These are phyloP conservation scores for Termitomyces titanicus DNA, from an alignment of 768 basidiomycete genomes.

Conservation along the genomic window DNA sequence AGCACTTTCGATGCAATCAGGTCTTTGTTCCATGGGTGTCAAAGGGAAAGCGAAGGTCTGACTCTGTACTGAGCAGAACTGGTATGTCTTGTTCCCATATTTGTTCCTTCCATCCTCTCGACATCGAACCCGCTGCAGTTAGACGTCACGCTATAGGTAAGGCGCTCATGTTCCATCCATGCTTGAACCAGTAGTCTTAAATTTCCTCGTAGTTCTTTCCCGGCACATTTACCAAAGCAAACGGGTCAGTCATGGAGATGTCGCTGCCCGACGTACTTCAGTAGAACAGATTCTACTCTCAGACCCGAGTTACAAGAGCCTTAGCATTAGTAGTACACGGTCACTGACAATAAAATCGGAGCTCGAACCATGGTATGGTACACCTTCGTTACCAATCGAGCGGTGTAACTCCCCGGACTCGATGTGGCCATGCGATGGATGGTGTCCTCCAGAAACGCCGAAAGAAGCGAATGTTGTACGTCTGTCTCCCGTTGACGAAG, in stretches of 20 bases:
- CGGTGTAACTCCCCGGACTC: slow-evolving; percentile 28
- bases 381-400: slow-evolving; percentile 16
- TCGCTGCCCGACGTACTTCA: slow-evolving; percentile 18
- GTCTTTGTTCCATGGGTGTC: slow-evolving; percentile 44
- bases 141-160: too few species aligned
- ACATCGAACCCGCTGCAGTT: too few species aligned
- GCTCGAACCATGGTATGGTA: slow-evolving; percentile 14
- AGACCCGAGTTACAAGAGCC: slow-evolving; percentile 7
- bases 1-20: slow-evolving; percentile 40
- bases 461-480: slow-evolving; percentile 29
- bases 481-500: background rate
- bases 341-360: slow-evolving; percentile 17
- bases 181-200: background rate
- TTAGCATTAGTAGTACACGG: slow-evolving; percentile 5
- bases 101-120: background rate
- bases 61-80: slow-evolving; percentile 27
- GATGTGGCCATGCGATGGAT: slow-evolving; percentile 28
- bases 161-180: too few species aligned
- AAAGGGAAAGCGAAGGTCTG: slow-evolving; percentile 34
- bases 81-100: slow-evolving; percentile 18
- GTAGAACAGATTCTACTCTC: slow-evolving; percentile 18
- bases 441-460: slow-evolving; percentile 17
- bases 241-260: slow-evolving; percentile 15
- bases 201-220: slow-evolving; percentile 5
- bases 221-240: slow-evolving; percentile 23